Evolutionary conservation across 495 filamentous ascomycete species (phyloP).

Genomic region (Astrocystis sublimbata): DNA sequence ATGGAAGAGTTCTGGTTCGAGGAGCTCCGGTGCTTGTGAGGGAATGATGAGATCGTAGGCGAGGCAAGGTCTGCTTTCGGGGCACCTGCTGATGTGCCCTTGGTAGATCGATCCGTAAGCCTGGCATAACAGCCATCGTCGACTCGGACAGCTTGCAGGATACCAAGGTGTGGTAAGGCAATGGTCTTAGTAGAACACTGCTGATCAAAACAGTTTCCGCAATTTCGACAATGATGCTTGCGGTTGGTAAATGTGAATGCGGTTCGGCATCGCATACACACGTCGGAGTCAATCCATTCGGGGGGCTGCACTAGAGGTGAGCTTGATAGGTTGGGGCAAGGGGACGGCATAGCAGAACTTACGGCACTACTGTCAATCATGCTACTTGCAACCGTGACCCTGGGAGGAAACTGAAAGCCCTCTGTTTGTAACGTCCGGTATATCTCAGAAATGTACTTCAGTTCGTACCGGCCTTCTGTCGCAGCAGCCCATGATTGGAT

Average conservation of each 20-base stretch:
- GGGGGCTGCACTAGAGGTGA: constrained; percentile 66
- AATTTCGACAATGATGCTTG: constrained; percentile 97
- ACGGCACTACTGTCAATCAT: constrained; percentile 98
- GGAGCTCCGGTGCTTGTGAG: constrained; percentile 41
- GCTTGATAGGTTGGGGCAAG: constrained; percentile 12
- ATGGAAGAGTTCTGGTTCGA: constrained; percentile 44
- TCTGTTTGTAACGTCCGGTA: constrained; percentile 80
- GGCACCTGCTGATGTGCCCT: constrained; percentile 29
- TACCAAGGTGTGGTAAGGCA: constrained; percentile 89
- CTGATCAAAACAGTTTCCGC: constrained; percentile 93
- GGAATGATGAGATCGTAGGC: constrained; percentile 35
- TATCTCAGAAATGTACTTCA: constrained; percentile 83
- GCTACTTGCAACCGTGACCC: constrained; percentile 80
- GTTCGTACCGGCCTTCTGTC: constrained; percentile 78
- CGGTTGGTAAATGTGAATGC: constrained; percentile 96
- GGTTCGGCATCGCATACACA: constrained; percentile 96
- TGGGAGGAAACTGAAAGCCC: constrained; percentile 86
- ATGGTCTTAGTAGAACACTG: constrained; percentile 88
- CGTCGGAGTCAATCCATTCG: constrained; percentile 96
- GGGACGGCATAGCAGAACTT: constrained; percentile 41
- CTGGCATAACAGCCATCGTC: constrained; percentile 94
- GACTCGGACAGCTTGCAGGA: constrained; percentile 88
- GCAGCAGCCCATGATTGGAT: constrained; percentile 93
- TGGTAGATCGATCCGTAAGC: constrained; percentile 71
- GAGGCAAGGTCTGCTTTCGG: constrained; percentile 32